Conservation (phyloP, 495 filamentous ascomycete genomes). For the Aspergillus bridgeri region DNA sequence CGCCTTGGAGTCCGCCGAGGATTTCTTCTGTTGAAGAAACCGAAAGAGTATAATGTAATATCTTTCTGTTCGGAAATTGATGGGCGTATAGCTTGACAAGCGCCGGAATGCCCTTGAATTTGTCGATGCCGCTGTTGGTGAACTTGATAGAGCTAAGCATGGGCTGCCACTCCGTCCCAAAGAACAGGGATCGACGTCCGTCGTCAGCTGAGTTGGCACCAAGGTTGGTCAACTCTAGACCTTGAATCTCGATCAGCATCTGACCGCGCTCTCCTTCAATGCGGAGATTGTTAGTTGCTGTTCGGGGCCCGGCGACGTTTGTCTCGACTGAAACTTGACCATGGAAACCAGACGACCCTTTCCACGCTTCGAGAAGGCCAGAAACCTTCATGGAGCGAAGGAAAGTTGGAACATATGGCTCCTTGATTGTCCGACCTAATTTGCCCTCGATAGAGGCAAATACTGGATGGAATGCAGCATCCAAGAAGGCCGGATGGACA, state of each 20-base stretch:
- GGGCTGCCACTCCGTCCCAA: background rate
- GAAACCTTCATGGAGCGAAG: background rate
- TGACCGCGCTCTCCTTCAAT: background rate
- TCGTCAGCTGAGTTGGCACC: background rate
- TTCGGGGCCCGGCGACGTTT: background rate
- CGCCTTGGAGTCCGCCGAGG: background rate
- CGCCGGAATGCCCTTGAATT: background rate
- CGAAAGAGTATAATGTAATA: background rate
- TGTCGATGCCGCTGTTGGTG: background rate
- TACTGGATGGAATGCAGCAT: background rate
- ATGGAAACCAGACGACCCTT: background rate
- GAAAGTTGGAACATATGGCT: conserved; percentile 1
- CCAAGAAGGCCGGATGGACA: background rate
- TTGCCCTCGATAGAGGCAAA: background rate
- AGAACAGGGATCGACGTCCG: background rate
- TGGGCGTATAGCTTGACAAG: background rate
- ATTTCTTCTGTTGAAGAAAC: background rate
- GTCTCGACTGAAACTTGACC: background rate
- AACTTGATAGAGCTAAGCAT: background rate
- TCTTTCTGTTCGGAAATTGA: background rate
- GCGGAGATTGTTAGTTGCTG: background rate
- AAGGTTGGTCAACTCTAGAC: background rate
- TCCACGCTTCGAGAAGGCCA: background rate
- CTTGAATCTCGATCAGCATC: background rate
- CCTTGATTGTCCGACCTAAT: background rate